A percentile compares a stretch with the other conserved stretches of the same genome.
Conservation (phyloP, 2,329 filamentous ascomycete species). For the Penicillium sp. region DNA sequence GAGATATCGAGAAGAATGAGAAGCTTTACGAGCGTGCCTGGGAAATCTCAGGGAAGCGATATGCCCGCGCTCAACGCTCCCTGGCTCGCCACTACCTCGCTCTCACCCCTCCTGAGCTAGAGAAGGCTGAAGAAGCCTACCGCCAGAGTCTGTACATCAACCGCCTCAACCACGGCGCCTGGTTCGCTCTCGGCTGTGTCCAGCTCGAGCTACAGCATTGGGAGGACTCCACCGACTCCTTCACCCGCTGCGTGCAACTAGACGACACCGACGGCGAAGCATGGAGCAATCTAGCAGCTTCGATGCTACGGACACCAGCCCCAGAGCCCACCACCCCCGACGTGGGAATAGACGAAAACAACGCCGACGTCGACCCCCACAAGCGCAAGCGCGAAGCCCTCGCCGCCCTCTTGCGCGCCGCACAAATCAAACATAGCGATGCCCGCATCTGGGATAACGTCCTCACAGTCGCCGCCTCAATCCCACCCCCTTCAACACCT, state of each 20-base stretch:
- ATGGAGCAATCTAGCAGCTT: constrained; percentile 91
- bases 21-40: constrained; percentile 81
- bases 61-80: constrained; percentile 81
- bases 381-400: constrained; percentile 72
- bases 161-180: constrained; percentile 75
- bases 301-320: constrained; percentile 60
- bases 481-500: constrained; percentile 64
- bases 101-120: constrained; percentile 58
- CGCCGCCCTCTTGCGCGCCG: constrained; percentile 81
- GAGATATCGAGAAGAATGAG: constrained; percentile 76
- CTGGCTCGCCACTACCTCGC: constrained; percentile 76
- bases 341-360: constrained; percentile 29
- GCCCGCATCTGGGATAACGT: constrained; percentile 97
- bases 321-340: constrained; percentile 28
- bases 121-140: constrained; percentile 74
- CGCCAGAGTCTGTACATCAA: constrained; percentile 73
- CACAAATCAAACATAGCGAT: constrained; percentile 77
- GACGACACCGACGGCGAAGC: constrained; percentile 88
- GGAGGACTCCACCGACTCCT: constrained; percentile 76
- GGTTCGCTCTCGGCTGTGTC: constrained; percentile 89
- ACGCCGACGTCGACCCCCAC: constrained; percentile 49
- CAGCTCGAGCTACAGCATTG: constrained; percentile 74
- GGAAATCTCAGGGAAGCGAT: constrained; percentile 77
- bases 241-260: constrained; percentile 75
- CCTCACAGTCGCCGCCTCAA: constrained; percentile 76